Base-by-base conservation (phyloP, 108 stramenopile genomes). In the Cyclotella choctawhatcheeana region DNA sequence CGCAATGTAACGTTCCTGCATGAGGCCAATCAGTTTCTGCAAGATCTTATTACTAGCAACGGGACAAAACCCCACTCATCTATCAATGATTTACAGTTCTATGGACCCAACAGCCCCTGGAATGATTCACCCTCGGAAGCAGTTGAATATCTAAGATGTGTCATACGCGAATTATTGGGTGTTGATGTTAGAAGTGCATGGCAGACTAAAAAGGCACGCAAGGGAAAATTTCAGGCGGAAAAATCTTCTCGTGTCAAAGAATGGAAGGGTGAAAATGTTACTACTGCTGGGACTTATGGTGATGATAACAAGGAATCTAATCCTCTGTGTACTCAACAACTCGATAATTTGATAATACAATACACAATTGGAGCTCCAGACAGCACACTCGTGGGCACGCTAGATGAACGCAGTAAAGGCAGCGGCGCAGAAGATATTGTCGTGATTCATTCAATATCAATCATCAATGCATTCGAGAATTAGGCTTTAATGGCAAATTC, bases 201-300 rank as follows among this genome's bases (percentile, higher is more conserved):
- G 83, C 93, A 95, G 71, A 92, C 93, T 32, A 65, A 69, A 37
- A 95, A 95, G 80, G 83, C 85, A 26, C 72, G 93, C 25, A 64
- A 68, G 43, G 93, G 93, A 0, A 85, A 86, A 29, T 95, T 76
- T 60, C 91, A 88, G 63, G 91, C 93, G 18, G 93, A 95, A 65
- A 82, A 83, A 52, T 79, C 89, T 8, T 56, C 21, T 13, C 78
- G 93, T 16, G 44, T 95, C 29, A 82, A 75, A 33, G 76, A 76
- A 10, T 53, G 55, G 56, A 64, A 71, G 18, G 44, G 32, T 24
- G 68, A 14, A 31, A 30, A 43, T 34, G 30, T 20, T n/a, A 31
- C 16, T 13, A 71, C 20, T n/a, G n/a, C n/a, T n/a, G n/a, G n/a
- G n/a, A n/a, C n/a, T n/a, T n/a, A n/a, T n/a, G n/a, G n/a, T 26